Base-by-base conservation (phyloP, 2,329 filamentous ascomycete species). In the Pseudocercospora eumusae region DNA sequence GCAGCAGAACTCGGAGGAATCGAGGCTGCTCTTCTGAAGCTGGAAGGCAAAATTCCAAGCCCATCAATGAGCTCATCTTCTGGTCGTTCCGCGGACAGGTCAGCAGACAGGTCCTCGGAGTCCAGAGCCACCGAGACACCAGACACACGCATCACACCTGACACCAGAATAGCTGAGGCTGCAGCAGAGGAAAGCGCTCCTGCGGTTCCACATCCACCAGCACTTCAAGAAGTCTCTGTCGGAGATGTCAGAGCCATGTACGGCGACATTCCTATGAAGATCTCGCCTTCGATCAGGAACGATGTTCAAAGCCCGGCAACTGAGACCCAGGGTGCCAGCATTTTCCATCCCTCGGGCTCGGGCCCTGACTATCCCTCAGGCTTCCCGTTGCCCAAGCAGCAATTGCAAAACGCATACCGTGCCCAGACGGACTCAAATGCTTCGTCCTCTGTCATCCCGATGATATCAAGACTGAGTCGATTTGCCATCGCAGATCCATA, bases 21-120 rank as follows among this genome's bases (percentile, higher is more conserved):
- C 25, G 95, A 98, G 73, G 92, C 93, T n/a, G 91, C 95, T 0
- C 76, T 99, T 56, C 78, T 93, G 69, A 99, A 98, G 71, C 82
- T 99, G 0, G 95, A 99, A 78, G 95, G 95, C 9, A 93, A 70
- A 56, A 64, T 64, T 8, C 60, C 65, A 10, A 71, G 63, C 49
- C 59, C 63, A 10, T 62, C 64, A 9, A 57, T 40, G 18, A 67
- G 64, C 56, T 59, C 57, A n/a, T 47, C 40, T 15, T 57, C 55
- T 20, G 57, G 57, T 42, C 52, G 28, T 13, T 54, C 52, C 31
- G 27, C 18, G 3, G 52, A 54, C 23, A 54, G 52, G 23, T 52
- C 52, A 10, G n/a, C 10, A 2, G 52, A 54, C 23, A 54, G 52
- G 15, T 52, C 52, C 9, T 63, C 61, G 13, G 44, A 40, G 6